phyloP scores from a whole-genome alignment of 75 land plant species.

The Picea glauca region DNA sequence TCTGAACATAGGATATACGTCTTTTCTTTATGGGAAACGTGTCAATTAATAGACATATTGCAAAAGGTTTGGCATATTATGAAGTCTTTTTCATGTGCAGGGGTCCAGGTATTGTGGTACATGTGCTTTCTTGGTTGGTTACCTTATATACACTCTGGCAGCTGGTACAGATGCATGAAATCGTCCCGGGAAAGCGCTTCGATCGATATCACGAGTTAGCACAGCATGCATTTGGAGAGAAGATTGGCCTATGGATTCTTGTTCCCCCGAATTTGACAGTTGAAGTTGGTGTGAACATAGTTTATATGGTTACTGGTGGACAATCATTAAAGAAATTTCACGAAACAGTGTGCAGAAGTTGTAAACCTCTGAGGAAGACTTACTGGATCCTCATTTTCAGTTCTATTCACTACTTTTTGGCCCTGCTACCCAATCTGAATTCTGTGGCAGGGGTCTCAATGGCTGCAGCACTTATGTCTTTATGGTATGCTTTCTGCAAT shows the following conservation, averaged over 20 bases:
- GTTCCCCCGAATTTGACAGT: conserved; percentile 45
- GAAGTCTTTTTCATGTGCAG: conserved; percentile 1
- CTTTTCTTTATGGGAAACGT: neutral
- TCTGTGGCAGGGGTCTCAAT: conserved; percentile 79
- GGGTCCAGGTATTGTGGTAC: conserved; percentile 8
- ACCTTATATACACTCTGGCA: conserved; percentile 14
- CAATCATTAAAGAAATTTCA: conserved; percentile 25
- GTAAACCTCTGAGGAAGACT: conserved; percentile 36
- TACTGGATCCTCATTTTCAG: conserved; percentile 82
- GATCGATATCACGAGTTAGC: conserved; percentile 55
- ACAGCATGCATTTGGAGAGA: conserved; percentile 38
- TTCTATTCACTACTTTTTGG: conserved; percentile 67
- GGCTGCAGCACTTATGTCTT: conserved; percentile 86
- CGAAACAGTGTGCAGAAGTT: conserved; percentile 33
- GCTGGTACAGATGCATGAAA: conserved; percentile 10
- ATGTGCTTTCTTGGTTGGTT: conserved; percentile 4
- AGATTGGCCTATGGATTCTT: conserved; percentile 43
- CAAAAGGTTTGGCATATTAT: conserved; percentile 1
- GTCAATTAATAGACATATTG: neutral
- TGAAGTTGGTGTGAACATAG: conserved; percentile 39
- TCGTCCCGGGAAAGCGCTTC: conserved; percentile 10
- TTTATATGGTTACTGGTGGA: conserved; percentile 56
- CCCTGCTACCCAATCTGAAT: conserved; percentile 82
- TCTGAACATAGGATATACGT: neutral
- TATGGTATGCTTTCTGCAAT: conserved; percentile 31